Conservation (phyloP, 495 filamentous ascomycete genomes). For the Glonium stellatum region DNA sequence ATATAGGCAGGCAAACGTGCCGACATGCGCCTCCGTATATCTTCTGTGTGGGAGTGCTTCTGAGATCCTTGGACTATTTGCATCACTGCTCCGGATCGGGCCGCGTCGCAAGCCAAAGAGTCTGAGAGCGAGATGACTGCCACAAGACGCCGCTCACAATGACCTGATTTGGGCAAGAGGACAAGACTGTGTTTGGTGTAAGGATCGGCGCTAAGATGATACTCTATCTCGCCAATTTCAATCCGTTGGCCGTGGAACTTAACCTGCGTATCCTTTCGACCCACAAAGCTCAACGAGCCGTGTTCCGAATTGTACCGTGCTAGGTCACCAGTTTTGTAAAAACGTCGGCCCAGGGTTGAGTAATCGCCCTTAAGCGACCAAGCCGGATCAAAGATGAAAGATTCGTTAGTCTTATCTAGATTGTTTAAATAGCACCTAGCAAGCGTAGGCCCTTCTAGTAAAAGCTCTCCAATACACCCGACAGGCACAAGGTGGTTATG, state of each 20-base stretch:
- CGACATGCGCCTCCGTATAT: too few relatives aligned
- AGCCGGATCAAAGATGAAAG: constrained; percentile 38
- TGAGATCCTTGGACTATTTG: too few relatives aligned
- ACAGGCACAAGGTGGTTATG: constrained; percentile 35
- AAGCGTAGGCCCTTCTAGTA: constrained; percentile 21
- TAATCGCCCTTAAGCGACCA: constrained; percentile 27
- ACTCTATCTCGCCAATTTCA: constrained; percentile 60
- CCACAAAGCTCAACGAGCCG: constrained; percentile 49
- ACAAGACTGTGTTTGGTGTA: too few relatives aligned
- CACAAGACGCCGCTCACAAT: too few relatives aligned
- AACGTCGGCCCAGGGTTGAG: constrained; percentile 42
- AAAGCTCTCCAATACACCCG: constrained; percentile 23
- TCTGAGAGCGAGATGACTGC: too few relatives aligned
- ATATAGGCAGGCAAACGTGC: too few relatives aligned
- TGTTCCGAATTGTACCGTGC: constrained; percentile 53
- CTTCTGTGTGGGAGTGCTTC: too few relatives aligned
- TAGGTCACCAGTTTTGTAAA: constrained; percentile 65
- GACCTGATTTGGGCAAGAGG: too few relatives aligned
- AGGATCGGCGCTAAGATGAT: too few relatives aligned
- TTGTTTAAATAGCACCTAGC: constrained; percentile 19
- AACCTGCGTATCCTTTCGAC: constrained; percentile 57
- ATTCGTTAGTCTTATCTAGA: constrained; percentile 31
- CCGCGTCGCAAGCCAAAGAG: too few relatives aligned
- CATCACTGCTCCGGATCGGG: too few relatives aligned
- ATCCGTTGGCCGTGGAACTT: constrained; percentile 62